Base-by-base conservation (phyloP, 108 stramenopile genomes). In the Cyclotella distinguenda region DNA sequence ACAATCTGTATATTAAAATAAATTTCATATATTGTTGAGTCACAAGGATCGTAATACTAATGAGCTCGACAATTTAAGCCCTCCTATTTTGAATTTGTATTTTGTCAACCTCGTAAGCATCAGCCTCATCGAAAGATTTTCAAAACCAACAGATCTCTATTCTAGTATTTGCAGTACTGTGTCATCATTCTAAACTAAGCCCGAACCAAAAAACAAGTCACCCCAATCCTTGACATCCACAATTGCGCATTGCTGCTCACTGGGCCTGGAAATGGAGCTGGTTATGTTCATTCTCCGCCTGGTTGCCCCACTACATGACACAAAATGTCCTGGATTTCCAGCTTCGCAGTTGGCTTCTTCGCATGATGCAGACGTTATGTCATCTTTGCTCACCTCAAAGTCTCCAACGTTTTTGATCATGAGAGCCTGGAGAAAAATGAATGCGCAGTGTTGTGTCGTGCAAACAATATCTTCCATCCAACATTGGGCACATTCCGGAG, bases 381-480 rank as follows among this genome's bases (percentile, higher is more conserved):
- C 72, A 61, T 78, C 40, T 15, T 35, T 47, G 0, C 77, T 77
- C 11, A 84, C 83, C 1, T 71, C 70, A 64, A 78, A 84, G 48
- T 81, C 74, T 0, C 42, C 65, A 26, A 78, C 60, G 27, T 61
- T 74, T 47, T 80, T 81, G 6, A 74, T 81, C 51, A 81, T 72
- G 49, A 68, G 61, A 16, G 64, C 35, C 72, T 84, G 83, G 15
- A 84, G 56, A 54, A 74, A 84, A 30, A 84, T 78, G 36, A 74
- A 80, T 3, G 76, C 64, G 40, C 83, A 84, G 38, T 84, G 61
- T 12, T 74, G 60, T 55, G 63, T 77, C n/a, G 83, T 79, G 26
- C 83, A 84, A 0, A 80, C 36, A 53, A 80, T 66, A 48, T 84
- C 83, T 45, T 66, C 70, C 54, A 76, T 74, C 83, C 83, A 84